Evolutionary conservation across 164 flowering plant species (phyloP).

Genomic region (Dillenia suffruticosa): DNA sequence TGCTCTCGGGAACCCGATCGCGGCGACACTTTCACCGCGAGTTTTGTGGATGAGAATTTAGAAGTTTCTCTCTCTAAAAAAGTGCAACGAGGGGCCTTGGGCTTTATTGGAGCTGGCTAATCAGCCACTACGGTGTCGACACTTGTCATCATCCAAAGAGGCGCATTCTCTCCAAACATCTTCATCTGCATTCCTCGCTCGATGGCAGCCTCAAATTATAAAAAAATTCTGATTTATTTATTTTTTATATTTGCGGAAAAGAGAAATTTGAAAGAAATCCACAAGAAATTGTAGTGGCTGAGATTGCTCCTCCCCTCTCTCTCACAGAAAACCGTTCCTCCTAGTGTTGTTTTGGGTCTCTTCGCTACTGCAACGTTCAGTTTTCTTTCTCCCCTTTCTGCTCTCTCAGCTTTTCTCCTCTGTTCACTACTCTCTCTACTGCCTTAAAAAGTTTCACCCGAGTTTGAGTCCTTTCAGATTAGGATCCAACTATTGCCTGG

Average conservation of each 20-base stretch:
- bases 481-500: slow-evolving; percentile 8
- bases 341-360: slow-evolving; percentile 5
- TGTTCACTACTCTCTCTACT: background rate
- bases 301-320: slow-evolving; percentile 22
- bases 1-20: too few species aligned
- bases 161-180: background rate
- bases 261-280: slow-evolving; percentile 19
- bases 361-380: background rate
- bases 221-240: slow-evolving; percentile 6
- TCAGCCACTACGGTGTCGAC: slow-evolving; percentile 23
- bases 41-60: too few species aligned
- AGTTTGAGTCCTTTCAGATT: background rate
- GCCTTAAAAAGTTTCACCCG: too few species aligned
- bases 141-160: slow-evolving; percentile 23
- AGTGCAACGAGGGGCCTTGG: too few species aligned
- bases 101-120: too few species aligned
- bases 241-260: background rate
- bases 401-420: background rate
- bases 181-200: slow-evolving; percentile 5
- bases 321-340: background rate
- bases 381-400: background rate
- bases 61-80: too few species aligned
- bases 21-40: too few species aligned
- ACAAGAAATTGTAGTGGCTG: slow-evolving; percentile 50
- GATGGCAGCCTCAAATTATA: slow-evolving; percentile 42